These are phyloP conservation scores for Chlamydomonas schloesseri DNA, from an alignment of 139 green algal species.

Conservation along the genomic window DNA sequence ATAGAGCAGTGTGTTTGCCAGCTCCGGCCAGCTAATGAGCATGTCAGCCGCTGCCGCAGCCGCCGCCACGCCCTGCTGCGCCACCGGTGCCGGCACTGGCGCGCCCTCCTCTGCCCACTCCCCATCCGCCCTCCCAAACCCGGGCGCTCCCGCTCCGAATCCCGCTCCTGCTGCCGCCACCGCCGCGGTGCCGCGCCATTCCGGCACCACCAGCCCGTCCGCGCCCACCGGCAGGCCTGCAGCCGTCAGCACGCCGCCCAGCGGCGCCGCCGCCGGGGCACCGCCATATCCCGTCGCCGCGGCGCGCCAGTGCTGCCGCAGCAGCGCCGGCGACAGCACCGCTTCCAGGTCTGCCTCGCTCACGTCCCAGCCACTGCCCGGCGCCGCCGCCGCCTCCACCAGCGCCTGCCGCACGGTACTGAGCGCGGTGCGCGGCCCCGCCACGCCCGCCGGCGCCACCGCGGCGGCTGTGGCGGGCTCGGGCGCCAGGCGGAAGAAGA, in stretches of 20 bases:
- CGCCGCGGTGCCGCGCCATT: slow-evolving; percentile 28
- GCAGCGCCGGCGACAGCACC: slow-evolving; percentile 5
- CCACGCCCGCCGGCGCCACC: background rate
- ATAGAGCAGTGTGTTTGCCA: slow-evolving; percentile 20
- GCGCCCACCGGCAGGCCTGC: background rate
- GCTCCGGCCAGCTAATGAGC: slow-evolving; percentile 34
- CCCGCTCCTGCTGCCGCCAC: too few relatives aligned
- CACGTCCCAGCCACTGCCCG: slow-evolving; percentile 43
- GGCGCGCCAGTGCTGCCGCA: background rate
- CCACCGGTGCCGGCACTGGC: background rate
- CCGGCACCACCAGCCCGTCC: slow-evolving; percentile 18
- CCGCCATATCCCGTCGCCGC: background rate
- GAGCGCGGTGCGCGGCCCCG: slow-evolving; percentile 24
- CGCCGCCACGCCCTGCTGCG: background rate
- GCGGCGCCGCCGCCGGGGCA: background rate
- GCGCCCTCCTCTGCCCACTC: too few relatives aligned
- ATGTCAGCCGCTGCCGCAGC: background rate
- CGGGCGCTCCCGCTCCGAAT: too few relatives aligned
- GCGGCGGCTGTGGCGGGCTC: background rate
- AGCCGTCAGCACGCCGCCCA: background rate
- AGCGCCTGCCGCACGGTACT: slow-evolving; percentile 15
- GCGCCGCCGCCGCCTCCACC: slow-evolving; percentile 23
- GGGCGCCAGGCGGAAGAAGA: slow-evolving; percentile 24
- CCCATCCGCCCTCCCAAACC: too few relatives aligned
- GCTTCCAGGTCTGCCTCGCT: slow-evolving; percentile 18